These are phyloP conservation scores for Talaromyces rugulosus DNA, from an alignment of 2,329 filamentous ascomycete species.

Conservation along the genomic window DNA sequence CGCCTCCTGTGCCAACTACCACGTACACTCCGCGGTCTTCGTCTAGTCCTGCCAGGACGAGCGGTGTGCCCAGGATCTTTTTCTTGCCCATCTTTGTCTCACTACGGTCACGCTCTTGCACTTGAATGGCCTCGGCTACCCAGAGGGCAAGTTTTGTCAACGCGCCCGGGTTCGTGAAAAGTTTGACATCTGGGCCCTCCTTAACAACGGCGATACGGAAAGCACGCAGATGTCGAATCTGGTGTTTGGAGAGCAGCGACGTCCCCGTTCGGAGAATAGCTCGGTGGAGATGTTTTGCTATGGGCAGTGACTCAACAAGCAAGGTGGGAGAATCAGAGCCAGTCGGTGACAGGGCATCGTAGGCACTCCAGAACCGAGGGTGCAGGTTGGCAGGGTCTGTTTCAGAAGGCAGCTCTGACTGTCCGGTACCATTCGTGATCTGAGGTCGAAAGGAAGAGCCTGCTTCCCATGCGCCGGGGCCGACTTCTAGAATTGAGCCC, in stretches of 20 bases:
- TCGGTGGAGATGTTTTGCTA: slow-evolving; percentile 82
- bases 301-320: slow-evolving; percentile 73
- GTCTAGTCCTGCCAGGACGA: slow-evolving; percentile 87
- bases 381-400: slow-evolving; percentile 31
- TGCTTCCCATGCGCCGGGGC: slow-evolving; percentile 42
- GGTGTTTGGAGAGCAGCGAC: slow-evolving; percentile 83
- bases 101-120: slow-evolving; percentile 80
- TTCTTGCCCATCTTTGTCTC: slow-evolving; percentile 50
- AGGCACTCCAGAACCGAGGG: slow-evolving; percentile 55
- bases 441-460: slow-evolving; percentile 23
- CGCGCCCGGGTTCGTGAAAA: slow-evolving; percentile 90
- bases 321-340: slow-evolving; percentile 39
- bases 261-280: slow-evolving; percentile 93
- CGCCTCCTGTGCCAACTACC: slow-evolving; percentile 87
- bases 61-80: slow-evolving; percentile 60
- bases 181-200: slow-evolving; percentile 82
- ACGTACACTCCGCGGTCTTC: slow-evolving; percentile 84
- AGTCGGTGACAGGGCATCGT: slow-evolving; percentile 51
- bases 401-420: slow-evolving; percentile 18
- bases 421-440: slow-evolving; percentile 17
- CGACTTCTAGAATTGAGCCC: slow-evolving; percentile 88
- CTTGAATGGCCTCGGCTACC: slow-evolving; percentile 86
- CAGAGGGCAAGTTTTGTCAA: slow-evolving; percentile 90
- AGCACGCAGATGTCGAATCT: slow-evolving; percentile 85
- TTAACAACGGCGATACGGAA: slow-evolving; percentile 96